Conservation (phyloP, 2,329 filamentous ascomycete species). For the Aspergillus caelatus region DNA sequence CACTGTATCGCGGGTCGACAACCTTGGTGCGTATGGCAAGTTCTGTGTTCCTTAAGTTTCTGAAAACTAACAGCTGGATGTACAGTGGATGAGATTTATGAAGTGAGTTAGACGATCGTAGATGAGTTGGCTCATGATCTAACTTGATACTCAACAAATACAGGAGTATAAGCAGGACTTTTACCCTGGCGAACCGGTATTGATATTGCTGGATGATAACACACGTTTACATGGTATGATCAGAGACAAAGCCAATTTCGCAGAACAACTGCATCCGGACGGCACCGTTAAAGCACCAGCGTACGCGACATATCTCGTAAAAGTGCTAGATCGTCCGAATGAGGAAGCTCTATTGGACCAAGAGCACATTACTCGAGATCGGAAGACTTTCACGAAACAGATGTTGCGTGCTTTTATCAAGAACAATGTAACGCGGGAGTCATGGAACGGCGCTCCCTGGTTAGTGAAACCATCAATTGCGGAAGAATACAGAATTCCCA, state of each 20-base stretch:
- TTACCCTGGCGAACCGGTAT: slow-evolving; percentile 84
- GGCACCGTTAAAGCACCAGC: slow-evolving; percentile 68
- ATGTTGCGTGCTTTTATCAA: slow-evolving; percentile 94
- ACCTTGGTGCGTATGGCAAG: slow-evolving; percentile 57
- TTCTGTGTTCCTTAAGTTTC: slow-evolving; percentile 1
- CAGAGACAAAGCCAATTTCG: slow-evolving; percentile 81
- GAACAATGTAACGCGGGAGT: slow-evolving; percentile 86
- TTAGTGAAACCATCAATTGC: slow-evolving; percentile 87
- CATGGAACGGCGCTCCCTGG: slow-evolving; percentile 97
- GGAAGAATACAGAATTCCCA: slow-evolving; percentile 80
- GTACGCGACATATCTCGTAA: slow-evolving; percentile 79
- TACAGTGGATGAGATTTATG: slow-evolving; percentile 54
- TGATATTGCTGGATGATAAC: slow-evolving; percentile 69
- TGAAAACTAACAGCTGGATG: slow-evolving; percentile 21
- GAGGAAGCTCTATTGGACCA: slow-evolving; percentile 80
- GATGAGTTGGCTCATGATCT: slow-evolving; percentile 13
- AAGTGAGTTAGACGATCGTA: slow-evolving; percentile 38
- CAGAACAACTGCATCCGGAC: slow-evolving; percentile 61
- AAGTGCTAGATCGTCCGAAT: slow-evolving; percentile 66
- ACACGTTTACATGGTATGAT: slow-evolving; percentile 74
- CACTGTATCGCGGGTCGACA: slow-evolving; percentile 85
- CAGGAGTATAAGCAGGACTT: slow-evolving; percentile 83
- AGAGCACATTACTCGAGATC: slow-evolving; percentile 80
- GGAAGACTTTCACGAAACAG: slow-evolving; percentile 91
- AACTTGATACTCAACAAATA: slow-evolving; percentile 15